A percentile compares a stretch with the other conserved stretches of the same genome.
These are phyloP conservation scores for Ceratocystis huliohia DNA, from an alignment of 2,329 filamentous ascomycete genomes.

Conservation along the genomic window DNA sequence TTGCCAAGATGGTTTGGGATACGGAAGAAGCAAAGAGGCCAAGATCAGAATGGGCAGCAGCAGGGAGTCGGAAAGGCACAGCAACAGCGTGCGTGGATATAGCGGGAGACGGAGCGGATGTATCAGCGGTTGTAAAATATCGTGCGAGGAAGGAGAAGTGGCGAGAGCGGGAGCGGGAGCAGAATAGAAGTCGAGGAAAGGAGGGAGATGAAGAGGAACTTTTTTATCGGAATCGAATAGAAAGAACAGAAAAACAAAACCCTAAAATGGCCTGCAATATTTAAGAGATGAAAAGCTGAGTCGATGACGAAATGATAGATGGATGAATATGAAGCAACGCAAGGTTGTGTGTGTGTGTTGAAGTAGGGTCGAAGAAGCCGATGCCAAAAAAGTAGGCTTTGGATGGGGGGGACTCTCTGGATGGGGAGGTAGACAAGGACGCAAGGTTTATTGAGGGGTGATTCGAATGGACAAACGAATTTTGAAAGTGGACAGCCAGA, in stretches of 20 bases:
- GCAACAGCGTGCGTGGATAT: neutral
- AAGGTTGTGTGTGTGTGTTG: neutral
- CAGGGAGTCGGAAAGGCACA: neutral
- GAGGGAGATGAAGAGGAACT: slow-evolving; percentile 5
- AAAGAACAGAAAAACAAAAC: neutral
- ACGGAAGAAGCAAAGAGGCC: slow-evolving; percentile 6
- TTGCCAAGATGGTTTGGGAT: slow-evolving; percentile 52
- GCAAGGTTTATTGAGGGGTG: slow-evolving; percentile 13
- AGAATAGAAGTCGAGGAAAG: neutral
- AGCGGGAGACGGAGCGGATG: neutral
- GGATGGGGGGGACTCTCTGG: neutral
- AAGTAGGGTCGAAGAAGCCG: neutral
- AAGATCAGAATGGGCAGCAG: slow-evolving; percentile 4
- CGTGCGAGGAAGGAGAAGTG: neutral
- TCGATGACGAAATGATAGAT: slow-evolving; percentile 2
- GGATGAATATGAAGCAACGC: slow-evolving; percentile 6
- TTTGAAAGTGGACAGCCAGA: slow-evolving; percentile 3
- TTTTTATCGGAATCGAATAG: slow-evolving; percentile 5
- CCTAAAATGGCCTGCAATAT: neutral
- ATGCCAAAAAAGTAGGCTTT: slow-evolving; percentile 1
- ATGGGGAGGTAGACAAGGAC: neutral
- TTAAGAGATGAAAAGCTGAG: slow-evolving; percentile 8
- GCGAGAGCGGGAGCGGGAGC: neutral
- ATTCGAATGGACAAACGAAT: slow-evolving; percentile 3
- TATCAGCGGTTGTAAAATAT: neutral